Evolutionary conservation across 768 basidiomycete species (phyloP).

Genomic region (Macrolepiota dolichaula): DNA sequence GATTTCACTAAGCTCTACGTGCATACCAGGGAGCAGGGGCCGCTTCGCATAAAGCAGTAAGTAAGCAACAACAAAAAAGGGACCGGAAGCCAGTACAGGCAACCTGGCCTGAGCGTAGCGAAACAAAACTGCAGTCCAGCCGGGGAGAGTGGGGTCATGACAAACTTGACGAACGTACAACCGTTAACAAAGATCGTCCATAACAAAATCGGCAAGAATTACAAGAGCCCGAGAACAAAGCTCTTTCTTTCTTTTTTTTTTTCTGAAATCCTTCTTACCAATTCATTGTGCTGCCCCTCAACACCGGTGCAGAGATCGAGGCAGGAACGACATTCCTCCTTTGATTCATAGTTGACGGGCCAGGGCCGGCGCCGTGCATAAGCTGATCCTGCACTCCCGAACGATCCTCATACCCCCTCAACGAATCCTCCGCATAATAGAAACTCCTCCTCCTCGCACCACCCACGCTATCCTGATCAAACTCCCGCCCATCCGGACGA

Average conservation of each 20-base stretch:
- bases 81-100: too few species aligned
- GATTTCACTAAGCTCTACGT: too few species aligned
- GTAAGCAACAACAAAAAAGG: too few species aligned
- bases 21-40: too few species aligned
- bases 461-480: slow-evolving; percentile 74
- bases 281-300: slow-evolving; percentile 82
- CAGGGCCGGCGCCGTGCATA: neutral
- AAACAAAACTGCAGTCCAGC: too few species aligned
- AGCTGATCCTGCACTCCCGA: slow-evolving; percentile 9
- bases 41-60: too few species aligned
- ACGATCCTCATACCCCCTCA: slow-evolving; percentile 54
- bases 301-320: slow-evolving; percentile 70
- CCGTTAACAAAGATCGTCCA: too few species aligned
- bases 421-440: slow-evolving; percentile 84
- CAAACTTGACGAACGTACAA: too few species aligned
- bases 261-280: slow-evolving; percentile 55
- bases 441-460: slow-evolving; percentile 73
- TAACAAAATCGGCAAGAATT: neutral
- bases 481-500: slow-evolving; percentile 65
- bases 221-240: neutral
- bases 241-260: too few species aligned
- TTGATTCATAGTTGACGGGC: slow-evolving; percentile 35
- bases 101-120: too few species aligned
- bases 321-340: slow-evolving; percentile 56
- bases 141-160: too few species aligned